Base-by-base conservation (phyloP, 2,329 filamentous ascomycete genomes). In the Aspergillus sp. region DNA sequence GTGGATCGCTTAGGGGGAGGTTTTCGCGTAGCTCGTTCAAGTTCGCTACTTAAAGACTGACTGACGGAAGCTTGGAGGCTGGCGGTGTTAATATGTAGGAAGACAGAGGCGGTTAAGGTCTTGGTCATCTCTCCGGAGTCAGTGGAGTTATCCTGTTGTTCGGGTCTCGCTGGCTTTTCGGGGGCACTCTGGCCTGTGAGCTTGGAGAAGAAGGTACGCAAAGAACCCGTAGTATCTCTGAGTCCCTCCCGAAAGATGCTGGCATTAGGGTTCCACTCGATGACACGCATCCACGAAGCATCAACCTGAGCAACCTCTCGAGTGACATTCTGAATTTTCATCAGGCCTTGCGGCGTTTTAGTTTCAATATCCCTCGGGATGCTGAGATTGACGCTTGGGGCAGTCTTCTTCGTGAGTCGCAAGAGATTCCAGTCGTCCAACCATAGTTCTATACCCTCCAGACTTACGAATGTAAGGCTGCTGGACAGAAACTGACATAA, bases 11-110 rank as follows among this genome's bases (percentile, higher is more conserved):
- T 96, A 0, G 95, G 95, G 0, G 96, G 95, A 2, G 93, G 91
- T 71, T 99, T 99, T 78, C 98, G 97, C 1, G 96, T 99, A 15
- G 96, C 95, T 62, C 96, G 87, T 78, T 98, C 92, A 10, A 99
- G 84, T 73, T 99, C 96, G 1, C 88, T 84, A 2, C 92, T 88
- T 68, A 98, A 92, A 41, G 83, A 86, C 30, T 84, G 79, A 19
- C 85, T 82, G 1, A 97, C 88, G 50, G 85, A 90, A 0, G 93
- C 96, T 67, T 87, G 85, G 32, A 98, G 88, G 49, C 86, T 85
- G 30, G 94, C 93, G 8, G 92, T 93, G 50, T 90, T 96, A 19
- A 96, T 90, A 52, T 92, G 86, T 19, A 99, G 81, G 73, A 96
- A 98, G 32, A 98, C 93, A 15, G 89, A 91, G 0, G 92, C 90